phyloP scores from a whole-genome alignment of 78 protist genomes.

The Dictyostelium citrinum region DNA sequence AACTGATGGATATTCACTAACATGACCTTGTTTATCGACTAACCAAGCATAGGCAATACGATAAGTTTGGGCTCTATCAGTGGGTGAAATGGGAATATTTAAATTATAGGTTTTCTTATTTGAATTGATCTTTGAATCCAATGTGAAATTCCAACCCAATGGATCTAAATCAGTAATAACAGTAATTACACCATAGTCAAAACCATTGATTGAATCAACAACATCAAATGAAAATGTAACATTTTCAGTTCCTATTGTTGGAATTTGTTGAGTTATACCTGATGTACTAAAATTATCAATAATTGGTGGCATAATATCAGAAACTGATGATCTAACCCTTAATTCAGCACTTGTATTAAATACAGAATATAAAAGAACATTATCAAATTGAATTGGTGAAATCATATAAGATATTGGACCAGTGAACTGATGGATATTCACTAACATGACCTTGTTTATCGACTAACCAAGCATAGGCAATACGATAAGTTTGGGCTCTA shows the following conservation, averaged over 20 bases:
- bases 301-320: not conserved
- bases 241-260: not conserved
- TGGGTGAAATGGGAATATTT: not conserved
- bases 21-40: not conserved
- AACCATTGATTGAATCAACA: constrained; percentile 11
- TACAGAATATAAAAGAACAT: not conserved
- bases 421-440: not conserved
- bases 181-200: not conserved
- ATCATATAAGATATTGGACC: not conserved
- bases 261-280: too few species aligned
- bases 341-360: not conserved
- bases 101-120: too few species aligned
- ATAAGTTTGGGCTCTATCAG: not conserved
- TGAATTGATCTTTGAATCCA: not conserved
- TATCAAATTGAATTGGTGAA: not conserved
- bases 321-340: not conserved
- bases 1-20: not conserved
- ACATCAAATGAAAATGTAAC: not conserved
- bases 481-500: not conserved
- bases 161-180: not conserved
- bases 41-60: not conserved
- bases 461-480: not conserved
- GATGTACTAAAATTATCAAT: too few species aligned
- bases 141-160: not conserved
- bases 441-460: not conserved